Evolutionary conservation across 1,284 basidiomycete genomes (phyloP).

Genomic region (Boletus semigastroideus): DNA sequence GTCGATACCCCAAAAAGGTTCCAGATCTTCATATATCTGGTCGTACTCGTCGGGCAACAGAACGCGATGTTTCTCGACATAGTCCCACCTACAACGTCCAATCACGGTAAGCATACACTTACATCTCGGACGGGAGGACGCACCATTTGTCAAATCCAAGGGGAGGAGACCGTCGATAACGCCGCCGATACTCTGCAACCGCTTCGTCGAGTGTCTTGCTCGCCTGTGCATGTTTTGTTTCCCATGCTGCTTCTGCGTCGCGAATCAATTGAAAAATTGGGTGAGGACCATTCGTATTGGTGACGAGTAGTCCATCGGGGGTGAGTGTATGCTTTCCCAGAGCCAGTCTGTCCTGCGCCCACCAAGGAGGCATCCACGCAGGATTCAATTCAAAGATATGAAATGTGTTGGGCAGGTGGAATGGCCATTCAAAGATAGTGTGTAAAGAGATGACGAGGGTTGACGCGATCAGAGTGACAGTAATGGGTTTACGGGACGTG

Average conservation of each 20-base stretch:
- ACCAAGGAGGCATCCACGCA: neutral
- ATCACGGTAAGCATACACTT: neutral
- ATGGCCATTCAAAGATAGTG: neutral
- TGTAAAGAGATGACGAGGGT: neutral
- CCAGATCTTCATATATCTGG: conserved; percentile 52
- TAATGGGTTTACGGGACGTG: neutral
- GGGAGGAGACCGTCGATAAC: conserved; percentile 50
- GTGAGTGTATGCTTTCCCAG: conserved; percentile 26
- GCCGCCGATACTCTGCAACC: conserved; percentile 44
- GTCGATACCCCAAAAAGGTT: conserved; percentile 55
- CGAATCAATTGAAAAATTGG: conserved; percentile 47
- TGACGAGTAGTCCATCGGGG: conserved; percentile 32
- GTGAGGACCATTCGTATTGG: conserved; percentile 37
- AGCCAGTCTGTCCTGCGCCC: neutral
- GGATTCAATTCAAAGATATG: neutral
- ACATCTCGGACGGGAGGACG: neutral
- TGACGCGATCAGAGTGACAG: neutral
- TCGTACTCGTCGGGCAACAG: conserved; percentile 61
- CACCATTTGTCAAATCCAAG: conserved; percentile 61
- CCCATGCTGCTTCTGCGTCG: conserved; percentile 43
- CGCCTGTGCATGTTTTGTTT: conserved; percentile 40
- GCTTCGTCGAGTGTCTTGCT: conserved; percentile 46
- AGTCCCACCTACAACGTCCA: conserved; percentile 47
- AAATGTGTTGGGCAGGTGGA: neutral
- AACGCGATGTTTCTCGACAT: conserved; percentile 52